Evolutionary conservation across 805 yeast species (phyloP).

Genomic region (Starmera caribaea): DNA sequence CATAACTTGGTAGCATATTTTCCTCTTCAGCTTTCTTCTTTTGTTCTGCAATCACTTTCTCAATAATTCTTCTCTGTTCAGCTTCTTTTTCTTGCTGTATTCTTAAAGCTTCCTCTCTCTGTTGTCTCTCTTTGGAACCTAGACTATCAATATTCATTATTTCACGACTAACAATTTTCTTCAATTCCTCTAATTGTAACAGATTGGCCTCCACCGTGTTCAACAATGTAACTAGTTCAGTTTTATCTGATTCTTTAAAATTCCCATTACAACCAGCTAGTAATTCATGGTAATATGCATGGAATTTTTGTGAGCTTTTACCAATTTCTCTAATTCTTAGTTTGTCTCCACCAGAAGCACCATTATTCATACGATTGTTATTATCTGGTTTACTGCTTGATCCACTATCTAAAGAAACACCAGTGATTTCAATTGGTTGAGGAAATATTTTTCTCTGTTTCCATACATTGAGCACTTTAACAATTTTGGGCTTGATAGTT

Average conservation of each 20-base stretch:
- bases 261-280: constrained; percentile 10
- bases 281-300: constrained; percentile 13
- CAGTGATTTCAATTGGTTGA: constrained; percentile 4
- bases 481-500: constrained; percentile 25
- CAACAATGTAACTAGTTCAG: constrained; percentile 3
- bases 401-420: neutral
- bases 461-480: constrained; percentile 49
- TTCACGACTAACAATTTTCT: constrained; percentile 7
- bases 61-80: constrained; percentile 1
- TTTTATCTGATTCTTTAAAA: constrained; percentile 4
- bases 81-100: constrained; percentile 9
- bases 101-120: constrained; percentile 7
- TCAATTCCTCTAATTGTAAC: constrained; percentile 9
- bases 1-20: constrained; percentile 12
- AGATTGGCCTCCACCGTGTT: constrained; percentile 8
- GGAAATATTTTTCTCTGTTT: constrained; percentile 39
- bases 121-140: constrained; percentile 4
- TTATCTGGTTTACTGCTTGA: neutral
- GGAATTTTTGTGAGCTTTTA: constrained; percentile 8
- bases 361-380: neutral
- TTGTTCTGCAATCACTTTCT: constrained; percentile 5
- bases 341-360: neutral
- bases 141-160: constrained; percentile 4
- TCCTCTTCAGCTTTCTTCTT: constrained; percentile 9
- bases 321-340: neutral